Conservation (phyloP, 495 filamentous ascomycete species). For the Penicillium paxilli region DNA sequence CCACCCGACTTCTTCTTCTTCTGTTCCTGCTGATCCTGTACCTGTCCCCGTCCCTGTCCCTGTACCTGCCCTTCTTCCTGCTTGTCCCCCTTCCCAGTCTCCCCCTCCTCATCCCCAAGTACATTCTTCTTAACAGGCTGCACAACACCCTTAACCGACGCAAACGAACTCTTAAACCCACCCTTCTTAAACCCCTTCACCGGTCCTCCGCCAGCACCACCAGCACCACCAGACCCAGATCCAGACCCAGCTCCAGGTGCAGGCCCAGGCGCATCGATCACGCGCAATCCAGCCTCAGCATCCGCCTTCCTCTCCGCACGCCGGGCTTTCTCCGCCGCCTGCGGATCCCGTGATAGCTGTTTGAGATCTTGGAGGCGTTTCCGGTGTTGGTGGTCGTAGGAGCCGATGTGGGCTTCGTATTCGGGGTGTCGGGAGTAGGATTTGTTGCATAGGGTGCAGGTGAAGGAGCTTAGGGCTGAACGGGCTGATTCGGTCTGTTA, state of each 20-base stretch:
- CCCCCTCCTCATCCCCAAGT: conserved; percentile 44
- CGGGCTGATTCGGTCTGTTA: conserved; percentile 78
- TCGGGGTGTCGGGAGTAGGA: conserved; percentile 62
- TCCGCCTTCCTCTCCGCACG: conserved; percentile 72
- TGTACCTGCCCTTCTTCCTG: neutral
- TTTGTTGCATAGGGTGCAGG: conserved; percentile 65
- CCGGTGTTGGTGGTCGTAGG: conserved; percentile 63
- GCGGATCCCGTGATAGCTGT: conserved; percentile 58
- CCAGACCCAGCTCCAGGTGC: neutral
- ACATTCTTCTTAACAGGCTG: conserved; percentile 45
- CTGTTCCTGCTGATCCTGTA: no score
- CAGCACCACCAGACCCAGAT: neutral
- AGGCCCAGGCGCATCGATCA: conserved; percentile 25
- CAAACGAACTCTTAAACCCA: conserved; percentile 63
- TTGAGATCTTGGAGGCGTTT: conserved; percentile 65
- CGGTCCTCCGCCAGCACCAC: neutral
- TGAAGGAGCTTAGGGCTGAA: conserved; percentile 86
- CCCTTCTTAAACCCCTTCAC: conserved; percentile 59
- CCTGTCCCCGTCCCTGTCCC: no score
- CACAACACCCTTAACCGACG: conserved; percentile 39
- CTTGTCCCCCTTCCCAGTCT: conserved; percentile 1
- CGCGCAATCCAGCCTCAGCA: conserved; percentile 46
- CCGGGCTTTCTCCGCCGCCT: conserved; percentile 59
- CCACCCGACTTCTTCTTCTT: no score
- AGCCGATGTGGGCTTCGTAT: conserved; percentile 61